Conservation (phyloP, 148 eudicot genomes). For the Mesembryanthemum crystallinum region DNA sequence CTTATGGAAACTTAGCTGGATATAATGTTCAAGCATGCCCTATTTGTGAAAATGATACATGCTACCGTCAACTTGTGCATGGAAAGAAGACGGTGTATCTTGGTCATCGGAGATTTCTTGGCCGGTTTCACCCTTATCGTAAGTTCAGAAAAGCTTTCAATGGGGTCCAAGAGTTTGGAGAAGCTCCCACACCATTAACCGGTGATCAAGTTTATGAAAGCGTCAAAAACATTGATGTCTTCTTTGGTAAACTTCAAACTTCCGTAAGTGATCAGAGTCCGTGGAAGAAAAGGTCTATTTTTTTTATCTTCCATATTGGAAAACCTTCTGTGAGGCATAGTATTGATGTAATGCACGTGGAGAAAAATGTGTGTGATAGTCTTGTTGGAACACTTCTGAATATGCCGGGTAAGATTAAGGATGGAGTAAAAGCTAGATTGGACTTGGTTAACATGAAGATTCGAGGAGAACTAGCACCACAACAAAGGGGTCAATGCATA, state of each 20-base stretch:
- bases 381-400: neutral
- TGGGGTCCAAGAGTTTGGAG: neutral
- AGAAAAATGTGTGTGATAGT: constrained; percentile 13
- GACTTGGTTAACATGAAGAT: no score
- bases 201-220: no score
- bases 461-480: no score
- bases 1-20: neutral
- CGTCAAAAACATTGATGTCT: no score
- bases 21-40: neutral
- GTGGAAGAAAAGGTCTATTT: no score
- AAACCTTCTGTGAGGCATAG: constrained; percentile 10
- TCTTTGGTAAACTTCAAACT: no score
- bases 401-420: no score
- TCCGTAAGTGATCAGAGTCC: no score
- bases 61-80: neutral
- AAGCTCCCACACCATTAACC: no score
- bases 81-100: neutral
- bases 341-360: constrained; percentile 19
- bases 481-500: no score
- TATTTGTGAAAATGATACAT: neutral
- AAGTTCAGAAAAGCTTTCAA: neutral
- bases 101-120: neutral
- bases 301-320: constrained; percentile 17
- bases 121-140: neutral
- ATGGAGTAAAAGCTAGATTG: no score